These are phyloP conservation scores for Nicotiana attenuata DNA, from an alignment of 257 asterid genomes.

Conservation along the genomic window DNA sequence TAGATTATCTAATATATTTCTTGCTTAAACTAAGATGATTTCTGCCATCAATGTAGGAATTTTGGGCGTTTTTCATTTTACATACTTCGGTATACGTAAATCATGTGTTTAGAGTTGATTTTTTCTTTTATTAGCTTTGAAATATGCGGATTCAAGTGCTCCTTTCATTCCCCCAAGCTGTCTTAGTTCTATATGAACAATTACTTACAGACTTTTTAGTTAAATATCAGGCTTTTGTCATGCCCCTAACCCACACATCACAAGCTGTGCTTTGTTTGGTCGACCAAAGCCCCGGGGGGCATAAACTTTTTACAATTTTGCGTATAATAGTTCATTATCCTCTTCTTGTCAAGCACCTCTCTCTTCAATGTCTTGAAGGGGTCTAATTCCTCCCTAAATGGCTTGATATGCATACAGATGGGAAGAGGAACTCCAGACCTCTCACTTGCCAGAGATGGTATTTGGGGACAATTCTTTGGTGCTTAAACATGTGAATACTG, in stretches of 20 bases:
- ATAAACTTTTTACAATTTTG: neutral
- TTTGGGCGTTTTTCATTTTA: too few species aligned
- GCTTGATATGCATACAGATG: conserved; percentile 49
- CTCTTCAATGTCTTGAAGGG: conserved; percentile 7
- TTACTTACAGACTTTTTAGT: too few species aligned
- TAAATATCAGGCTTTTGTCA: too few species aligned
- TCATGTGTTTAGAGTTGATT: neutral
- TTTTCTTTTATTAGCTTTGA: neutral
- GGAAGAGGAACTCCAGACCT: conserved; percentile 84
- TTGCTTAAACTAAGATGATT: too few species aligned
- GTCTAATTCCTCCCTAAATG: neutral
- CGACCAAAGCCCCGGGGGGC: too few species aligned
- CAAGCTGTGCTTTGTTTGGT: too few species aligned
- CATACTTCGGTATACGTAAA: neutral
- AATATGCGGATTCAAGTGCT: too few species aligned
- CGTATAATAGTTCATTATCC: neutral
- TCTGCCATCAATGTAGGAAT: too few species aligned
- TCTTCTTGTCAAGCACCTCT: neutral
- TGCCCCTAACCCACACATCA: too few species aligned
- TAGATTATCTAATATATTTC: neutral
- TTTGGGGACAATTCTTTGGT: conserved; percentile 82
- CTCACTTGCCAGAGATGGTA: conserved; percentile 95
- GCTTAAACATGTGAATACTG: conserved; percentile 69
- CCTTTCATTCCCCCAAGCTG: too few species aligned
- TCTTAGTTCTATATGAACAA: too few species aligned